phyloP scores from a whole-genome alignment of 1,284 basidiomycete species.

The Ganoderma lucidum region DNA sequence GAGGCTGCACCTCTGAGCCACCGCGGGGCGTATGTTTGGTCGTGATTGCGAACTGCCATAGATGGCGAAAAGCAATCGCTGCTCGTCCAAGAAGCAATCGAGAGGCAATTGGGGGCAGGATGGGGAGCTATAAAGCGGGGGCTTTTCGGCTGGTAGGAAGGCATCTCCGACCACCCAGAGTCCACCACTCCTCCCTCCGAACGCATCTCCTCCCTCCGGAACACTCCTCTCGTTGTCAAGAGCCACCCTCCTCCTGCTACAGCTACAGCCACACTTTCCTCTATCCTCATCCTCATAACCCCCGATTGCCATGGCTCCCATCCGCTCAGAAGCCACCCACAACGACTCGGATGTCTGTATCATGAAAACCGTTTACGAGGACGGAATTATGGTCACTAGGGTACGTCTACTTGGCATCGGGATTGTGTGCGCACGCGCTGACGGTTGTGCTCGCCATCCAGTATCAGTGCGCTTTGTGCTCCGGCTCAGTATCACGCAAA shows the following conservation, averaged over 20 bases:
- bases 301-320: not conserved
- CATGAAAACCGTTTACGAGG: not conserved
- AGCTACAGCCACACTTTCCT: not conserved
- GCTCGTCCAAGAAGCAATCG: no score
- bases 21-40: not conserved
- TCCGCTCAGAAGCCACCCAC: not conserved
- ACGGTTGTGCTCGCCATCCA: not conserved
- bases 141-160: not conserved
- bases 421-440: not conserved
- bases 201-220: not conserved
- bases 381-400: not conserved
- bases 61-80: not conserved
- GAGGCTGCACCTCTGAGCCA: not conserved
- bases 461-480: not conserved
- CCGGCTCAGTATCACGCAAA: not conserved
- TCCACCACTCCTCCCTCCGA: not conserved
- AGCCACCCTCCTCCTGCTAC: not conserved
- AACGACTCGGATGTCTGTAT: not conserved
- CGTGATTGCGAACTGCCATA: not conserved
- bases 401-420: not conserved
- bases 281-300: not conserved
- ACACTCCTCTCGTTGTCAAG: not conserved
- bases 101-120: not conserved
- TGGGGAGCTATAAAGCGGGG: constrained; percentile 3
- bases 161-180: not conserved